A percentile compares a stretch with the other conserved stretches of the same genome.
Evolutionary conservation across 805 yeast genomes (phyloP).

Genomic region (Pichia occidentalis): DNA sequence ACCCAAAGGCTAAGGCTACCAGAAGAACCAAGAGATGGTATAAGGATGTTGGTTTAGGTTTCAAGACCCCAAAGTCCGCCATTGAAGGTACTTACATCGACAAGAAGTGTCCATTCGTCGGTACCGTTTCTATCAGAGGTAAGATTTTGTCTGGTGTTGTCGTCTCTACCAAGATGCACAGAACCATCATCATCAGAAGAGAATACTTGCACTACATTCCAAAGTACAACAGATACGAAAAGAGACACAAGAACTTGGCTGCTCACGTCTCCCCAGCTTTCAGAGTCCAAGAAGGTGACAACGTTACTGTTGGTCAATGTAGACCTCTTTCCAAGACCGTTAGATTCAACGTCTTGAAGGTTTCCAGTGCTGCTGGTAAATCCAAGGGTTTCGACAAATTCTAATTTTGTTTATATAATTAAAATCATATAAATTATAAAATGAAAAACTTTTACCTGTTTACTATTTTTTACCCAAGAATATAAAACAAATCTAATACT

Average conservation of each 20-base stretch:
- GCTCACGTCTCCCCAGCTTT: conserved; percentile 99
- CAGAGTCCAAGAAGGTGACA: conserved; percentile 99
- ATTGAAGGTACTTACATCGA: conserved; percentile 98
- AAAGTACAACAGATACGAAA: conserved; percentile 99
- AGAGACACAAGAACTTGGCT: conserved; percentile 99
- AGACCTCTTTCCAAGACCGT: conserved; percentile 99
- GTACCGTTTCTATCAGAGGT: conserved; percentile 98
- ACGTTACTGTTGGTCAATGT: conserved; percentile 99
- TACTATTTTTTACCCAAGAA: too few relatives aligned
- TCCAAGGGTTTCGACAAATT: conserved; percentile 95
- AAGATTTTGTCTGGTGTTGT: conserved; percentile 98
- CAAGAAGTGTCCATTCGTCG: conserved; percentile 99
- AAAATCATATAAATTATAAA: too few relatives aligned
- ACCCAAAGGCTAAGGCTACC: conserved; percentile 99
- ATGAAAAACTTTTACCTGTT: too few relatives aligned
- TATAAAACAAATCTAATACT: conserved; percentile 7
- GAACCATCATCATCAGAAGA: conserved; percentile 99
- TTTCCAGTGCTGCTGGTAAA: conserved; percentile 81
- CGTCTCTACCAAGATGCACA: conserved; percentile 99
- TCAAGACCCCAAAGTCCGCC: conserved; percentile 99
- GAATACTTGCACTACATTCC: conserved; percentile 99
- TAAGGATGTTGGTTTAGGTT: conserved; percentile 99
- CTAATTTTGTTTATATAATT: conserved; percentile 39
- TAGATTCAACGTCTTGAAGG: conserved; percentile 98
- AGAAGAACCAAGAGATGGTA: conserved; percentile 99